A percentile compares a stretch with the other conserved stretches of the same genome.
phyloP scores from a whole-genome alignment of 1,139 yeast species.

The Geotrichum candidum region DNA sequence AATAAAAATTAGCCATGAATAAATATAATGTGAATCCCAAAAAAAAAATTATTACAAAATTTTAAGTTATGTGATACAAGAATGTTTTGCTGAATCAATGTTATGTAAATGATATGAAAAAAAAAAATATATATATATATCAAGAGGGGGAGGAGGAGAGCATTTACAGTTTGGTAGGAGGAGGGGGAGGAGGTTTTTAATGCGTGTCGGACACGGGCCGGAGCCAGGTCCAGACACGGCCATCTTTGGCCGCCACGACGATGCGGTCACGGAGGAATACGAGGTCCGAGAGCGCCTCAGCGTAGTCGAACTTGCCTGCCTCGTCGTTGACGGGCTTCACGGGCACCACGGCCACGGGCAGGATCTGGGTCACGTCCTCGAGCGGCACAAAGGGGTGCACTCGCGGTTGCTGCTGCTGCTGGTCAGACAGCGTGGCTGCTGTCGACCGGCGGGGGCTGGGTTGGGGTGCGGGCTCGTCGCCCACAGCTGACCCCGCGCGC shows the following conservation, averaged over 20 bases:
- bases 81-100: too few relatives aligned
- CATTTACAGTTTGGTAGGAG: too few relatives aligned
- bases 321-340: background rate
- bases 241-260: conserved; percentile 16
- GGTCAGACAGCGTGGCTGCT: background rate
- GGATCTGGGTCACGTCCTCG: conserved; percentile 3
- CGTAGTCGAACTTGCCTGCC: background rate
- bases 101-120: too few relatives aligned
- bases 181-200: too few relatives aligned
- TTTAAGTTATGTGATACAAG: background rate
- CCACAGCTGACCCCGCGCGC: background rate
- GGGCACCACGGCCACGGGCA: conserved; percentile 2
- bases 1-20: background rate
- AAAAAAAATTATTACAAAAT: background rate
- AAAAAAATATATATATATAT: background rate
- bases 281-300: conserved; percentile 13
- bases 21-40: background rate
- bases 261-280: conserved; percentile 12
- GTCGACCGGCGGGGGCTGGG: background rate
- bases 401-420: background rate
- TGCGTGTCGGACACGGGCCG: background rate
- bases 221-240: conserved; percentile 17
- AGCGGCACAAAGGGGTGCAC: conserved; percentile 9
- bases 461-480: background rate
- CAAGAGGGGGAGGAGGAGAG: background rate